Evolutionary conservation across 2,329 filamentous ascomycete species (phyloP), one percentile per base, ranked within the genome.

Genomic region (Chaetomiaceae sp.): DNA sequence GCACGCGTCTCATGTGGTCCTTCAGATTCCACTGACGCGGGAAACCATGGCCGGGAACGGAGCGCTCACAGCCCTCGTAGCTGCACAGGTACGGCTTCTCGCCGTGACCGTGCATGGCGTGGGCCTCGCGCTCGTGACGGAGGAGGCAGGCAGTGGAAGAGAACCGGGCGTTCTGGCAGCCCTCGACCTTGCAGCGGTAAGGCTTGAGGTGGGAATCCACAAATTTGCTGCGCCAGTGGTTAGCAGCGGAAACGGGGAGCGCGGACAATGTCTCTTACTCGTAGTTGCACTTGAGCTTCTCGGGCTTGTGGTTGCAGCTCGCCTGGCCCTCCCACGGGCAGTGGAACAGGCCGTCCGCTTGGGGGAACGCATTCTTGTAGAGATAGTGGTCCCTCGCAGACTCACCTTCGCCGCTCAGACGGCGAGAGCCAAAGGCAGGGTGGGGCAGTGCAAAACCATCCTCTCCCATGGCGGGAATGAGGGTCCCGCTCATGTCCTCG

Each of bases 271-370:
- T 75, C 37, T 31, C 89, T 82, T 86, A 95, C 91, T 96, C 91
- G 69, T 96, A 97, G 75, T 96, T 95, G 84, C 92, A 96, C 82
- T 96, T 96, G 64, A 97, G 88, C 76, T 95, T 94, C 67, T 95
- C 94, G 37, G 91, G 84, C 74, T 89, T 88, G 83, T 96, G 92
- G 71, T 82, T 88, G 81, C 92, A 97, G 66, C 69, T 76, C 29
- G 73, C 54, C 56, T 84, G 78, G 63, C 83, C 87, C 69, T 87
- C 84, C 78, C 87, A 94, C 6, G 92, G 92, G 78, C 92, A 97
- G 75, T 95, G 90, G 75, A 94, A 97, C 55, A 95, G 82, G 66
- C 90, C 91, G 71, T 96, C 89, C 31, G 78, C 69, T 37, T 79
- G 71, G 9, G 85, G 81, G 43, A 74, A 73, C 51, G 78, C 81